These are phyloP conservation scores for Boletellus emodensis DNA, from an alignment of 768 basidiomycete genomes.

Conservation along the genomic window DNA sequence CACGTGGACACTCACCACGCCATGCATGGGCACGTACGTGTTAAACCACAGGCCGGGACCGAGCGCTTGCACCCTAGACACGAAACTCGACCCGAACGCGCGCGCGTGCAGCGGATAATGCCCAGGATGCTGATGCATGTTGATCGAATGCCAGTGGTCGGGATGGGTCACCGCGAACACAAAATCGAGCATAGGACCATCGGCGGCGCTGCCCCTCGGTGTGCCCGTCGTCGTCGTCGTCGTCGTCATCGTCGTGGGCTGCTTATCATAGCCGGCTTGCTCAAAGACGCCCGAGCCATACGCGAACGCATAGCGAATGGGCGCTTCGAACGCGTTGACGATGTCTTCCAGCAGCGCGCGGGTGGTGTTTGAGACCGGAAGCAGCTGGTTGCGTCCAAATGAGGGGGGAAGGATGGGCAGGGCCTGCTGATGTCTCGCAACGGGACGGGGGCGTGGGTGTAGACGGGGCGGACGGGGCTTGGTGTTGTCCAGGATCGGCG, in stretches of 20 bases:
- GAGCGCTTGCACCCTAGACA: constrained; percentile 71
- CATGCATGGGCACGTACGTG: constrained; percentile 78
- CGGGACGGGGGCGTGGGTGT: constrained; percentile 41
- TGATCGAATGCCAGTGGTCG: constrained; percentile 91
- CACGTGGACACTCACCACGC: constrained; percentile 58
- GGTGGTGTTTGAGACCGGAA: constrained; percentile 75
- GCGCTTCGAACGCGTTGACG: constrained; percentile 77
- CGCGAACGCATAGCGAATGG: constrained; percentile 95
- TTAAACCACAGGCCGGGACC: constrained; percentile 96
- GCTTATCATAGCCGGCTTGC: constrained; percentile 69
- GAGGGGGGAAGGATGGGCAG: constrained; percentile 60
- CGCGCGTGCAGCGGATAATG: constrained; percentile 93
- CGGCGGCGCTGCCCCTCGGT: constrained; percentile 23
- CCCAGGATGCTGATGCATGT: constrained; percentile 84
- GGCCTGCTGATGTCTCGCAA: constrained; percentile 19
- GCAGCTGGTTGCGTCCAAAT: constrained; percentile 79
- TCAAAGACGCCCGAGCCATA: constrained; percentile 96
- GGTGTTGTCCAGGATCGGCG: constrained; percentile 26
- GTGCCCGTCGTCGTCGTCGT: no score
- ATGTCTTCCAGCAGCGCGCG: constrained; percentile 78
- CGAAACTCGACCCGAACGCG: constrained; percentile 75
- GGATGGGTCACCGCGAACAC: constrained; percentile 95
- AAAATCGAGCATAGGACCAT: constrained; percentile 88
- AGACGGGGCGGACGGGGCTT: constrained; percentile 36
- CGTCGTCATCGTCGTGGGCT: constrained; percentile 12